A percentile compares a stretch with the other conserved stretches of the same genome.
Evolutionary conservation across 345 rosid species (phyloP).

Genomic region (Brassica napus): DNA sequence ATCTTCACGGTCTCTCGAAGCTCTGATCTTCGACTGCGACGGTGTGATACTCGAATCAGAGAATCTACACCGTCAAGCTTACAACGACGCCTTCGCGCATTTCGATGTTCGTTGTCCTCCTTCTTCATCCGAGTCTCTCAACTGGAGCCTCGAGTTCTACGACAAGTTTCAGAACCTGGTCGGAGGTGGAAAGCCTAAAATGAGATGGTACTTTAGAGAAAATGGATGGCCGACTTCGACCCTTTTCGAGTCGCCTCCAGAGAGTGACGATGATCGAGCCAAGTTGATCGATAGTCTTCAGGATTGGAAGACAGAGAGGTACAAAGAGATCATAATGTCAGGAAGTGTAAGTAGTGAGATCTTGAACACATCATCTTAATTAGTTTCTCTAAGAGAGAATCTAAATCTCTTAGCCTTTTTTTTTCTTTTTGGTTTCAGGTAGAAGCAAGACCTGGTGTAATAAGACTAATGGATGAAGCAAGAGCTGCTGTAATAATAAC

Average conservation of each 20-base stretch:
- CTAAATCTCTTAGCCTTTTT: neutral
- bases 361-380: neutral
- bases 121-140: conserved; percentile 53
- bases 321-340: conserved; percentile 86
- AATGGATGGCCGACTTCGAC: conserved; percentile 91
- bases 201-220: conserved; percentile 97
- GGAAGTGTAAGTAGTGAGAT: conserved; percentile 68
- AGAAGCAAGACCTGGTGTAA: conserved; percentile 87
- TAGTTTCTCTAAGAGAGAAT: neutral
- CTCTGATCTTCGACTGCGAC: conserved; percentile 89
- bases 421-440: conserved; percentile 55
- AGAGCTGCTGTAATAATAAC: conserved; percentile 71
- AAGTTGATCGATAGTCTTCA: conserved; percentile 81
- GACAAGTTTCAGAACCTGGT: conserved; percentile 80
- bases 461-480: conserved; percentile 92
- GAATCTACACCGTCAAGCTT: conserved; percentile 90
- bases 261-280: conserved; percentile 64
- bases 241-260: conserved; percentile 56
- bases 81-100: conserved; percentile 86
- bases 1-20: conserved; percentile 60
- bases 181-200: conserved; percentile 97
- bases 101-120: conserved; percentile 71
- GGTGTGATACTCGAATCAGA: conserved; percentile 94
- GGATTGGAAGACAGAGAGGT: conserved; percentile 98
- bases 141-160: conserved; percentile 76